Evolutionary conservation across 2,329 filamentous ascomycete genomes (phyloP).

Genomic region (Aspergillus transmontanensis): DNA sequence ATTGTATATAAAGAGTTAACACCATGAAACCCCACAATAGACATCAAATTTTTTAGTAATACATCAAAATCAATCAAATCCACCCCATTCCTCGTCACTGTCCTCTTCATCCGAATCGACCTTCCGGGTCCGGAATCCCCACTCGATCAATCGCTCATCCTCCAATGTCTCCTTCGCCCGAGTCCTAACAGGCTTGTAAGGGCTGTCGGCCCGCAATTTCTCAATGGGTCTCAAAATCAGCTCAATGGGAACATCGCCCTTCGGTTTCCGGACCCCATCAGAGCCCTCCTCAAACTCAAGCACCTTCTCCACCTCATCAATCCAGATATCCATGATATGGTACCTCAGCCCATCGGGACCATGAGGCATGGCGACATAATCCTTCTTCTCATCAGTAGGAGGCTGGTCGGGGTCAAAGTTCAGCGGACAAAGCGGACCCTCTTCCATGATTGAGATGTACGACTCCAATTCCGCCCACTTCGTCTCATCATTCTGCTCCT

Average conservation of each 20-base stretch:
- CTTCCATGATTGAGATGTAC: slow-evolving; percentile 43
- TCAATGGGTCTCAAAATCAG: slow-evolving; percentile 48
- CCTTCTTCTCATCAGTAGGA: slow-evolving; percentile 27
- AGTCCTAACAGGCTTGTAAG: slow-evolving; percentile 71
- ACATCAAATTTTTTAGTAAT: slow-evolving; percentile 3
- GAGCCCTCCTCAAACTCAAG: slow-evolving; percentile 50
- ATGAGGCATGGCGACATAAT: slow-evolving; percentile 48
- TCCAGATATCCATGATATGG: slow-evolving; percentile 87
- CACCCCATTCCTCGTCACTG: slow-evolving; percentile 66
- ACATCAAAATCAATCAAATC: slow-evolving; percentile 58
- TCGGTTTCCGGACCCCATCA: slow-evolving; percentile 35
- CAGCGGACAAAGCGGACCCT: slow-evolving; percentile 42
- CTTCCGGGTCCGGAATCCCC: slow-evolving; percentile 47
- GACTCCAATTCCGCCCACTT: slow-evolving; percentile 39
- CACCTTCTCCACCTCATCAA: slow-evolving; percentile 81
- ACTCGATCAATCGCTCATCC: slow-evolving; percentile 74
- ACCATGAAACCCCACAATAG: background rate
- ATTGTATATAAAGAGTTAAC: background rate
- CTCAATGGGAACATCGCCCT: slow-evolving; percentile 42
- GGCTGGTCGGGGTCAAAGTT: slow-evolving; percentile 42
- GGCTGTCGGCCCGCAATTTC: slow-evolving; percentile 53
- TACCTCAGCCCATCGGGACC: slow-evolving; percentile 83
- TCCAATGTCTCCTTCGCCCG: slow-evolving; percentile 70
- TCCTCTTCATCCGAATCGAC: slow-evolving; percentile 41
- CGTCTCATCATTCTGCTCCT: slow-evolving; percentile 20